Conservation (phyloP, 371 early-diverging fungal genomes). For the Blakeslea trispora region DNA sequence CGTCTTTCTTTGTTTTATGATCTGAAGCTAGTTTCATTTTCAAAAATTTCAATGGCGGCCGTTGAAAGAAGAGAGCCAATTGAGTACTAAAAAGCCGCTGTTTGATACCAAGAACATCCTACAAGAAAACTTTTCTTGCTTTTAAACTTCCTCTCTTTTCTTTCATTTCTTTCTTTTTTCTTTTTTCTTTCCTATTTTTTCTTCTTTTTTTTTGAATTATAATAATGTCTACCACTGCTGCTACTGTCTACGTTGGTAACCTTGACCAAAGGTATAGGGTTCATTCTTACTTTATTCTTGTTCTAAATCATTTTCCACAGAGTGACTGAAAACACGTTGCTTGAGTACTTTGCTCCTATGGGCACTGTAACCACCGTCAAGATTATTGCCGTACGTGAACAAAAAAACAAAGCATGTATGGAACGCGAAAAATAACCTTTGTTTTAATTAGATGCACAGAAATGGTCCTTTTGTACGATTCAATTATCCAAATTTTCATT, state of each 20-base stretch:
- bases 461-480: conserved; percentile 21
- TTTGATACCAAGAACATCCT: no score
- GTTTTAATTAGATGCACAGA: conserved; percentile 21
- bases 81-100: no score
- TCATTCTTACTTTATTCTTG: neutral
- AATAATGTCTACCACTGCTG: neutral
- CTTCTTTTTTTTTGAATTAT: neutral
- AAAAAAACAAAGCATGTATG: neutral
- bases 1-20: no score
- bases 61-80: no score
- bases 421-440: neutral
- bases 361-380: conserved; percentile 75
- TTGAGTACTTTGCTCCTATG: conserved; percentile 73
- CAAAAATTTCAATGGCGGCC: no score
- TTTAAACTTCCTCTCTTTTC: neutral
- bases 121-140: no score
- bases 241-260: conserved; percentile 81
- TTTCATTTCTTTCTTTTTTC: conserved; percentile 2
- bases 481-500: neutral
- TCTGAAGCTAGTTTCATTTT: no score
- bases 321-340: conserved; percentile 75
- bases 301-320: conserved; percentile 2
- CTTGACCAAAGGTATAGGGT: conserved; percentile 70
- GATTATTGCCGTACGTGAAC: conserved; percentile 72
- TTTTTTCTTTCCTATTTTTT: neutral